Percentiles rank a stretch among this genome's conserved stretches.
Evolutionary conservation across 208 protist species (phyloP).

Genomic region (Acanthamoeba royreba): DNA sequence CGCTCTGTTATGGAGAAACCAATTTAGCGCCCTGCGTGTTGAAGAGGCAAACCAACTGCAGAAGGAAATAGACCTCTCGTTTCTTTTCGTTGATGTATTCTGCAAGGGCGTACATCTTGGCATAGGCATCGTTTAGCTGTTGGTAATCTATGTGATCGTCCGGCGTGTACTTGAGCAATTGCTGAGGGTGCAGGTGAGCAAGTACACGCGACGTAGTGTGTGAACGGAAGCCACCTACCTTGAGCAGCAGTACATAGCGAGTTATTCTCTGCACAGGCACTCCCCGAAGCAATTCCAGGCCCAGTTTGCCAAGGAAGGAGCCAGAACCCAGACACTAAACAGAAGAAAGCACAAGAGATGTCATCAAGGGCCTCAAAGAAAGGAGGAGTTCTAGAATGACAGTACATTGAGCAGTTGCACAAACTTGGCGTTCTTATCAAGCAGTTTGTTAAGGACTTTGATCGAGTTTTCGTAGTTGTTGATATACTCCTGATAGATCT

Average conservation of each 20-base stretch:
- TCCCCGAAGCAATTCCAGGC: not conserved
- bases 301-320: not conserved
- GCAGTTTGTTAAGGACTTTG: not conserved
- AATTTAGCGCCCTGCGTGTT: no score
- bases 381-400: not conserved
- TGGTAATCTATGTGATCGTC: not conserved
- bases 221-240: not conserved
- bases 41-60: not conserved
- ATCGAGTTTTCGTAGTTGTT: slow-evolving; percentile 7
- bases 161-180: slow-evolving; percentile 23
- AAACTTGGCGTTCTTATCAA: slow-evolving; percentile 23
- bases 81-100: slow-evolving; percentile 42
- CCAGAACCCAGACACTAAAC: not conserved
- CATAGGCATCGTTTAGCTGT: not conserved
- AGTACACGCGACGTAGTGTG: no score
- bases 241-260: not conserved
- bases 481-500: slow-evolving; percentile 34
- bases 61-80: not conserved
- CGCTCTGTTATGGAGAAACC: not conserved
- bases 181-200: no score
- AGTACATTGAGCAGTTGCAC: not conserved
- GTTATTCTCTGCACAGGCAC: slow-evolving; percentile 22
- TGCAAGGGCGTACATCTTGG: slow-evolving; percentile 33
- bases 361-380: not conserved
- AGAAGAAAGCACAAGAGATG: not conserved